Percentiles rank a stretch among this genome's conserved stretches.
Evolutionary conservation across 129 eudicot species (phyloP).

Genomic region (Centrapalus pauciflorus): DNA sequence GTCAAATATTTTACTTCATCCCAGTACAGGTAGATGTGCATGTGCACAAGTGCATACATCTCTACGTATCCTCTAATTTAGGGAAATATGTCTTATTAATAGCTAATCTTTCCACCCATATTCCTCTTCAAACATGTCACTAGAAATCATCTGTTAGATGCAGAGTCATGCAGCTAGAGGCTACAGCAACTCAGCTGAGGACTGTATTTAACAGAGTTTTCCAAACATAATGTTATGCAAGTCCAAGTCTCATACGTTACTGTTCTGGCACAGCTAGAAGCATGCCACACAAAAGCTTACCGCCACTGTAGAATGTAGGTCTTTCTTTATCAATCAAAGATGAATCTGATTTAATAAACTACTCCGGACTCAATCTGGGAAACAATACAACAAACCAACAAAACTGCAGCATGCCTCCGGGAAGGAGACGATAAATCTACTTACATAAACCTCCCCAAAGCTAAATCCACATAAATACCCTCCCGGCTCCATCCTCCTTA

Average conservation of each 20-base stretch:
- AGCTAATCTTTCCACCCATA: not conserved
- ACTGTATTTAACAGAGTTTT: not conserved
- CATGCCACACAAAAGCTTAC: not conserved
- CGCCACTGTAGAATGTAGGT: not conserved
- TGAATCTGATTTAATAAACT: too few relatives aligned
- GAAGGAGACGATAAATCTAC: too few relatives aligned
- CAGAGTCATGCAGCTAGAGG: not conserved
- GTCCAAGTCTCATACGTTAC: not conserved
- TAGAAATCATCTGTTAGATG: not conserved
- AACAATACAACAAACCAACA: too few relatives aligned
- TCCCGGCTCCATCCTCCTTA: too few relatives aligned
- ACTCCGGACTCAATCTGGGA: too few relatives aligned
- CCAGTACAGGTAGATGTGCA: not conserved
- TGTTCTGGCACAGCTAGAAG: constrained; percentile 4
- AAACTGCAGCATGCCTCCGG: too few relatives aligned
- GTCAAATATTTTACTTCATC: not conserved
- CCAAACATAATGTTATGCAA: not conserved
- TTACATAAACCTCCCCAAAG: too few relatives aligned
- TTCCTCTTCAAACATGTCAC: not conserved
- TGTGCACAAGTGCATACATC: constrained; percentile 1
- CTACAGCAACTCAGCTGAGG: not conserved
- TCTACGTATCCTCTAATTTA: not conserved
- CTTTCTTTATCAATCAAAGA: too few relatives aligned
- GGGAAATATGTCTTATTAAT: not conserved
- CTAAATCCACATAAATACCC: too few relatives aligned